Evolutionary conservation across 306 rosid genomes (phyloP).

Genomic region (Datisca glomerata): DNA sequence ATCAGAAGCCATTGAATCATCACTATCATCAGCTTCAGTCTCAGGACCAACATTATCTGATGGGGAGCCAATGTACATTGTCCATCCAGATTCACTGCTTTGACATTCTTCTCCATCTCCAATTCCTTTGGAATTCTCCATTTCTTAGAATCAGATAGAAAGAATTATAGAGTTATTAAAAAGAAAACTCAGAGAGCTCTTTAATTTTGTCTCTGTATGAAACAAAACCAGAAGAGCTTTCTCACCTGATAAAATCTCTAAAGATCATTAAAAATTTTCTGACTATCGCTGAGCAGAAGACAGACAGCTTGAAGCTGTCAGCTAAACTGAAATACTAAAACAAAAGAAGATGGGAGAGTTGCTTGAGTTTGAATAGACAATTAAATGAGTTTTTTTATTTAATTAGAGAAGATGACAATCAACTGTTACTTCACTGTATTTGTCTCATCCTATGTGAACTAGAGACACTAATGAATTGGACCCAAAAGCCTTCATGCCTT

Average conservation of each 20-base stretch:
- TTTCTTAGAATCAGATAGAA: constrained; percentile 8
- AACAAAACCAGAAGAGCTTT: too few species aligned
- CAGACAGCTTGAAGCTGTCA: constrained; percentile 72
- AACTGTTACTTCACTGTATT: too few species aligned
- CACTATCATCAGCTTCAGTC: constrained; percentile 34
- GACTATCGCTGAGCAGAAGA: constrained; percentile 41
- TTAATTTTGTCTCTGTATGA: too few species aligned
- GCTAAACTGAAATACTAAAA: constrained; percentile 41
- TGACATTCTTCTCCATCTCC: constrained; percentile 73
- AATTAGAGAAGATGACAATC: too few species aligned
- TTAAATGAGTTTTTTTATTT: too few species aligned
- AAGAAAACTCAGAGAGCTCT: background rate
- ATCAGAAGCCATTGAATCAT: constrained; percentile 97
- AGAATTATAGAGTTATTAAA: background rate
- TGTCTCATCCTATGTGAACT: too few species aligned
- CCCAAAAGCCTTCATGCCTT: too few species aligned
- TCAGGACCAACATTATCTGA: constrained; percentile 16
- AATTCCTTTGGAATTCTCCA: constrained; percentile 46
- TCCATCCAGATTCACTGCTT: constrained; percentile 99
- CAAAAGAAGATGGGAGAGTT: constrained; percentile 24
- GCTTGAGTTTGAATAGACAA: constrained; percentile 65
- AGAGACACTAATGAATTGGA: too few species aligned
- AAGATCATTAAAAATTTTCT: constrained; percentile 52
- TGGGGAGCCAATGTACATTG: constrained; percentile 90
- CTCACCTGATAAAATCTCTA: constrained; percentile 7